These are phyloP conservation scores for Pythium sp. DNA, from an alignment of 352 stramenopile genomes.

Conservation along the genomic window DNA sequence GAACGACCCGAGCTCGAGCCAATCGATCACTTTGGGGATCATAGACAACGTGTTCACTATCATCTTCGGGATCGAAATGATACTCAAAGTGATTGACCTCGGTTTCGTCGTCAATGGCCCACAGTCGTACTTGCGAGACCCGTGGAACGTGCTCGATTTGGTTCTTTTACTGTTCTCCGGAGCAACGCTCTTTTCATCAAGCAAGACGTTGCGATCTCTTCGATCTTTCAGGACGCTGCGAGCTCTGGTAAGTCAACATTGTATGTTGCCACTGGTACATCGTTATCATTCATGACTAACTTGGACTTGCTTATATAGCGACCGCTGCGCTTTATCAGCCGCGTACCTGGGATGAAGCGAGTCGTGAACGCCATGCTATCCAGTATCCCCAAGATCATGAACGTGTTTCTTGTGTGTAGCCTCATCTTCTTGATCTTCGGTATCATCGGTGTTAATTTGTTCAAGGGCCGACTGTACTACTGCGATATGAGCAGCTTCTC, in stretches of 20 bases:
- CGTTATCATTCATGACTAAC: neutral
- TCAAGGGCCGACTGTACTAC: conserved; percentile 82
- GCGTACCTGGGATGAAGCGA: conserved; percentile 59
- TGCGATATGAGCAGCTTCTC: conserved; percentile 55
- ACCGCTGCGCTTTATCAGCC: conserved; percentile 66
- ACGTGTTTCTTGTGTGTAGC: conserved; percentile 79
- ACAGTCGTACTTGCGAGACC: conserved; percentile 57
- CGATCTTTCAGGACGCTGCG: conserved; percentile 64
- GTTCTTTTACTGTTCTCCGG: conserved; percentile 55
- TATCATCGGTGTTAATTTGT: conserved; percentile 61
- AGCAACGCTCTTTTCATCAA: conserved; percentile 36
- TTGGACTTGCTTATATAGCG: conserved; percentile 20
- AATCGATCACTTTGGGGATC: conserved; percentile 26
- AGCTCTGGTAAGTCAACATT: conserved; percentile 40
- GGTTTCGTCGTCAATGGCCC: conserved; percentile 57
- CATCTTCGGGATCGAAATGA: conserved; percentile 71
- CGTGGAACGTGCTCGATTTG: conserved; percentile 82
- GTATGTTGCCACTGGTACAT: neutral
- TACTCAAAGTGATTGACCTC: conserved; percentile 68
- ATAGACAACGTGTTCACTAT: conserved; percentile 52
- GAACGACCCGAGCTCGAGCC: conserved; percentile 33
- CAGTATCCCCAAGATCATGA: conserved; percentile 74
- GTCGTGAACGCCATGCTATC: conserved; percentile 78
- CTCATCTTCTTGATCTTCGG: conserved; percentile 90
- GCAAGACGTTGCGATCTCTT: conserved; percentile 43